Conservation (phyloP, 2,329 filamentous ascomycete genomes). For the Amphichorda felina region DNA sequence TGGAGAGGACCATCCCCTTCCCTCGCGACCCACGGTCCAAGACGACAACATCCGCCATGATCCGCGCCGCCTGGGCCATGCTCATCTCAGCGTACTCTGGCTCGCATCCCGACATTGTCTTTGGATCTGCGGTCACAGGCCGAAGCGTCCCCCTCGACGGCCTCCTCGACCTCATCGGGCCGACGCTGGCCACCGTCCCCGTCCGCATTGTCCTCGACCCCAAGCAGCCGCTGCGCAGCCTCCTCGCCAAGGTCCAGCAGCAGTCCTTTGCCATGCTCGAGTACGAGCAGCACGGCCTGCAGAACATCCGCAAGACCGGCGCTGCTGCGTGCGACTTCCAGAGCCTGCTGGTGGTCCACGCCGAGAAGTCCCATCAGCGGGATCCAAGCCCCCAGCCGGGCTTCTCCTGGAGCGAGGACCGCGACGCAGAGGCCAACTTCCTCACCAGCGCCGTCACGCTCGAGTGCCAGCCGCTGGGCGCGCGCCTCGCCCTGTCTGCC, state of each 20-base stretch:
- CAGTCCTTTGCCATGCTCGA: slow-evolving; percentile 1
- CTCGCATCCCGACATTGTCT: slow-evolving; percentile 8
- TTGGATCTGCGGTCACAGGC: slow-evolving; percentile 12
- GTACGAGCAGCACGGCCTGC: too few species aligned
- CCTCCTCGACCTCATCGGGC: slow-evolving; percentile 10
- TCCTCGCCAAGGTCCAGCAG: slow-evolving; percentile 6
- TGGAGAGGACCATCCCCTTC: too few species aligned
- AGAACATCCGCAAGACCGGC: slow-evolving; percentile 6
- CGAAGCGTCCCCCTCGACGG: slow-evolving; percentile 10
- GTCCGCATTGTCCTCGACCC: slow-evolving; percentile 5
- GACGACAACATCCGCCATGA: too few species aligned
- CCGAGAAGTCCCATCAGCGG: too few species aligned
- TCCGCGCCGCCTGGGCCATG: slow-evolving; percentile 16
- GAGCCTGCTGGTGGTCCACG: slow-evolving; percentile 4
- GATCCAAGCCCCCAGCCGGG: too few species aligned
- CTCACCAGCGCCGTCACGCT: too few species aligned
- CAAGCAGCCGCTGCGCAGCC: slow-evolving; percentile 6
- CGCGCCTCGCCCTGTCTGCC: too few species aligned
- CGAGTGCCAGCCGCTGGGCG: too few species aligned
- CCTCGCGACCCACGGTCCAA: too few species aligned
- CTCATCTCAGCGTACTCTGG: slow-evolving; percentile 8
- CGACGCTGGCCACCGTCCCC: slow-evolving; percentile 10
- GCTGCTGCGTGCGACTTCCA: slow-evolving; percentile 8
- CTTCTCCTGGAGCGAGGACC: too few species aligned
- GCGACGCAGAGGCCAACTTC: too few species aligned